Conservation (phyloP, 192 early-diverging fungal genomes). For the Gaertneriomyces sp. region DNA sequence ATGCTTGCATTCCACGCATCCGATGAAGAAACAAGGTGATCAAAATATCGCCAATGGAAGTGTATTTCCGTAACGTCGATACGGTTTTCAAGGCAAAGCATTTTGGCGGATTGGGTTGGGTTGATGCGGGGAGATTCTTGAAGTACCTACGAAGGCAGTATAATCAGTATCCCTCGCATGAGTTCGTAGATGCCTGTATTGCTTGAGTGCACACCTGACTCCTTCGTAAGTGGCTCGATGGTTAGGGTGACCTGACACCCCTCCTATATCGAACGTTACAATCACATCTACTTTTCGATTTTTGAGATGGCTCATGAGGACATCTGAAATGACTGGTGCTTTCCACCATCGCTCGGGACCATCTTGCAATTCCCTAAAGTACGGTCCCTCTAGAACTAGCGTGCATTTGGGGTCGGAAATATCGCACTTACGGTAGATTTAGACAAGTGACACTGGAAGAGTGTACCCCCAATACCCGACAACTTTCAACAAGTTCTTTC, state of each 20-base stretch:
- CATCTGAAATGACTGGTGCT: conserved; percentile 20
- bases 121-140: conserved; percentile 8
- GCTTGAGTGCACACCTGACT: conserved; percentile 46
- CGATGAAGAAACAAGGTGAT: conserved; percentile 20
- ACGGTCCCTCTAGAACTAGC: not conserved
- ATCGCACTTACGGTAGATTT: conserved; percentile 58
- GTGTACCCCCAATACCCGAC: conserved; percentile 54
- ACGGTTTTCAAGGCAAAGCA: conserved; percentile 41
- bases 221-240: conserved; percentile 80
- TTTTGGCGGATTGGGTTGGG: conserved; percentile 49
- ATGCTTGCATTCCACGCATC: not conserved
- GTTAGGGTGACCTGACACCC: conserved; percentile 89
- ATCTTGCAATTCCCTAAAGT: conserved; percentile 48
- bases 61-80: conserved; percentile 49
- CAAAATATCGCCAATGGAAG: conserved; percentile 41
- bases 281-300: conserved; percentile 39
- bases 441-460: conserved; percentile 43
- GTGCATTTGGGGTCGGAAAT: not conserved
- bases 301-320: conserved; percentile 23
- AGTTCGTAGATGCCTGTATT: no score
- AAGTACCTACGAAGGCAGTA: conserved; percentile 7
- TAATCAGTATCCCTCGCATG: no score
- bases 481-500: conserved; percentile 63
- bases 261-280: conserved; percentile 84
- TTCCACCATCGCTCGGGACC: conserved; percentile 40